Percentiles rank a stretch among this genome's conserved stretches.
phyloP scores from a whole-genome alignment of 768 basidiomycete species.

The Gyrodon lividus region DNA sequence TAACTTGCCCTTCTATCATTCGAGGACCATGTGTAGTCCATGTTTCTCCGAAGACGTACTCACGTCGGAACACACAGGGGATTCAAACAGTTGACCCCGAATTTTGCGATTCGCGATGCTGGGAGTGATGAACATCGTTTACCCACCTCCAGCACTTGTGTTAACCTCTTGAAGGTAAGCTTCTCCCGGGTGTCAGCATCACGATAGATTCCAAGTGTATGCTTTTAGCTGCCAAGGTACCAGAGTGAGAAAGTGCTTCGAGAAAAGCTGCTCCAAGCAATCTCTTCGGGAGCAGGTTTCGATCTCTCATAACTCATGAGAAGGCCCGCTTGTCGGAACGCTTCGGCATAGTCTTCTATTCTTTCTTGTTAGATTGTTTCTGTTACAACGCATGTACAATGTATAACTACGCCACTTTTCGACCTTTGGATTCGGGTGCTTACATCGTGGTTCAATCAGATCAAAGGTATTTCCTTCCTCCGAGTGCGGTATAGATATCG shows the following conservation, averaged over 20 bases:
- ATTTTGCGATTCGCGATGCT: constrained; percentile 84
- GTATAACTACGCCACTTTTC: neutral
- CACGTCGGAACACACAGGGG: constrained; percentile 44
- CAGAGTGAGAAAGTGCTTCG: constrained; percentile 59
- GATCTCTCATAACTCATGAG: constrained; percentile 83
- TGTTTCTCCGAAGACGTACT: neutral
- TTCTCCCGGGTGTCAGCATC: constrained; percentile 2
- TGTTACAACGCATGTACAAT: constrained; percentile 8
- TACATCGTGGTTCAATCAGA: neutral
- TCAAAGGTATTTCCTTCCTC: constrained; percentile 18
- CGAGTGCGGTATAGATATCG: constrained; percentile 30
- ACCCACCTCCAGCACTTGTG: constrained; percentile 82
- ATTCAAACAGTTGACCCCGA: constrained; percentile 83
- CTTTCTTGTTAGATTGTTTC: constrained; percentile 1
- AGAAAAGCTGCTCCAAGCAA: constrained; percentile 81
- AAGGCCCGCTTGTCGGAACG: neutral
- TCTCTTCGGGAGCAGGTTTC: constrained; percentile 87
- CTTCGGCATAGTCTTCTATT: neutral
- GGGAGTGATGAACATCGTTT: constrained; percentile 69
- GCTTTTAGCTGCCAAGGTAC: constrained; percentile 65
- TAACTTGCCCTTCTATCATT: constrained; percentile 1
- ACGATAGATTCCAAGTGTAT: neutral
- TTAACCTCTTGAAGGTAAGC: constrained; percentile 84
- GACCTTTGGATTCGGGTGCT: constrained; percentile 18
- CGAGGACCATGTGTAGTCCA: neutral